A percentile compares a stretch with the other conserved stretches of the same genome.
Evolutionary conservation across 768 basidiomycete genomes (phyloP).

Genomic region (Panus rudis): DNA sequence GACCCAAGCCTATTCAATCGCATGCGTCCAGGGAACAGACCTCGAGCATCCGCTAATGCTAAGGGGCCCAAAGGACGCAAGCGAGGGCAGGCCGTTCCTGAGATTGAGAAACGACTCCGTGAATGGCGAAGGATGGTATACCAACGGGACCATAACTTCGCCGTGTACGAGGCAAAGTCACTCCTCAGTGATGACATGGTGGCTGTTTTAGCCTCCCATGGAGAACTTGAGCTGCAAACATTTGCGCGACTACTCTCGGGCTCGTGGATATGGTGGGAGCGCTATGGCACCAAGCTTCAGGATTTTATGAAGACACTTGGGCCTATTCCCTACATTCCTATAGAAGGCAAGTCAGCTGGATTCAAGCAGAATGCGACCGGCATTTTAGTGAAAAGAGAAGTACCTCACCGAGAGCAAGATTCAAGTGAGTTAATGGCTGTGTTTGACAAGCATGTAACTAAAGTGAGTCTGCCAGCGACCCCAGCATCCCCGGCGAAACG

Average conservation of each 20-base stretch:
- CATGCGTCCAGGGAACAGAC: constrained; percentile 8
- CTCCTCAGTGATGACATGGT: not conserved
- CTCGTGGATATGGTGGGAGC: constrained; percentile 4
- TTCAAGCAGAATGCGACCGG: no score
- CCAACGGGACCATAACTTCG: not conserved
- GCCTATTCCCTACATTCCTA: no score
- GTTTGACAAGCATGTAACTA: no score
- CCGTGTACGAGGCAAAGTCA: not conserved
- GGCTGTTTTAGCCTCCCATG: not conserved
- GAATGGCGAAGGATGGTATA: not conserved
- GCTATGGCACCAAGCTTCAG: not conserved
- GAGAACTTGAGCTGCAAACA: constrained; percentile 5
- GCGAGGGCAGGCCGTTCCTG: not conserved
- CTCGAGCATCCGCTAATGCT: not conserved
- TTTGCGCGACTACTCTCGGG: constrained; percentile 10
- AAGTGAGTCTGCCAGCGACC: no score
- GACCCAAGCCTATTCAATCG: constrained; percentile 15
- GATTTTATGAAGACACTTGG: no score
- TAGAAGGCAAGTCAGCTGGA: no score
- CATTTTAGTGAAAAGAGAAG: no score
- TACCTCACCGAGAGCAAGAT: no score
- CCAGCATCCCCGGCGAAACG: no score
- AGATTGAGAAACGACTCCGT: not conserved
- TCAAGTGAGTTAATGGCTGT: no score
- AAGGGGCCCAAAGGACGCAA: not conserved